These are phyloP conservation scores for Suillus plorans DNA, from an alignment of 768 basidiomycete genomes.

Conservation along the genomic window DNA sequence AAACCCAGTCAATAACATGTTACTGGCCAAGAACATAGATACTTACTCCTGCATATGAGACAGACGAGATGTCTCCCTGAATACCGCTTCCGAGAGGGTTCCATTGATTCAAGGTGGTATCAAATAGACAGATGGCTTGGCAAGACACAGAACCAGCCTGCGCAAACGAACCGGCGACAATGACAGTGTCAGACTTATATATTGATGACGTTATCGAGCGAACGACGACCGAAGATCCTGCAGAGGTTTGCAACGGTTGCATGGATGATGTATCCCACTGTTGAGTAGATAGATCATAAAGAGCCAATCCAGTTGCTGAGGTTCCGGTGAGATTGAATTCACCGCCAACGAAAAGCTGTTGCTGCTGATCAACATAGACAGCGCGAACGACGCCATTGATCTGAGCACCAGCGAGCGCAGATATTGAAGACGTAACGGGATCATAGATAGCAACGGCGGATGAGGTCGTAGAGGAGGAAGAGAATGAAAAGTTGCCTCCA, in stretches of 20 bases:
- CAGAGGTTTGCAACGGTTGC: slow-evolving; percentile 57
- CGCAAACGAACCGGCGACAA: slow-evolving; percentile 88
- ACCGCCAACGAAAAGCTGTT: slow-evolving; percentile 80
- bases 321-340: slow-evolving; percentile 67
- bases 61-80: slow-evolving; percentile 74
- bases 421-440: slow-evolving; percentile 44
- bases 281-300: slow-evolving; percentile 71
- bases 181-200: slow-evolving; percentile 57
- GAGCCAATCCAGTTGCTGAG: slow-evolving; percentile 65
- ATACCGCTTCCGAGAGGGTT: slow-evolving; percentile 76
- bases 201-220: slow-evolving; percentile 67
- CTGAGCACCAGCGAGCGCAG: slow-evolving; percentile 58
- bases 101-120: slow-evolving; percentile 74
- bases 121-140: slow-evolving; percentile 75
- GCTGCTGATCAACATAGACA: slow-evolving; percentile 64
- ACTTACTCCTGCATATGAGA: slow-evolving; percentile 81
- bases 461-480: slow-evolving; percentile 39
- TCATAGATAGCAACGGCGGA: slow-evolving; percentile 75
- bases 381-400: slow-evolving; percentile 75
- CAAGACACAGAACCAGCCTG: slow-evolving; percentile 76
- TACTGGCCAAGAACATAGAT: not conserved
- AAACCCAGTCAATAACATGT: slow-evolving; percentile 11
- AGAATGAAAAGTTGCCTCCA: slow-evolving; percentile 87
- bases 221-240: slow-evolving; percentile 60
- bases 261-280: slow-evolving; percentile 60